Base-by-base conservation (phyloP, 495 filamentous ascomycete species). In the Penicillium robsamsonii region DNA sequence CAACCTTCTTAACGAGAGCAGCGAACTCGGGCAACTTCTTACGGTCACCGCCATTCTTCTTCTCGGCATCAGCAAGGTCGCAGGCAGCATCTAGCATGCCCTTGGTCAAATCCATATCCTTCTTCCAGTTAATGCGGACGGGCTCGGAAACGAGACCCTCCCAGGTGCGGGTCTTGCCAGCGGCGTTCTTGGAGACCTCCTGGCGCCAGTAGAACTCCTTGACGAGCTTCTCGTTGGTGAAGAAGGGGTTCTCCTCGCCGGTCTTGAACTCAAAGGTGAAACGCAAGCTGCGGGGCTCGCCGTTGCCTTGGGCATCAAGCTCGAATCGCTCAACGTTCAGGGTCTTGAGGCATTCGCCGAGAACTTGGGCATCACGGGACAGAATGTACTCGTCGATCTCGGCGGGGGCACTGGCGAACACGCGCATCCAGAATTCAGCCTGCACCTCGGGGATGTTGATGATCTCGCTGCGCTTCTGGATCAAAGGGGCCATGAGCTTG, bases 161-260 rank as follows among this genome's bases (percentile, higher is more conserved):
- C 78, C 82, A 88, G 56, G 59, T 61, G 30, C 83, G 84, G 62
- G 84, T 82, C 63, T 80, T 81, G 38, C 73, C 69, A 58, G 55
- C 66, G 37, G 64, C 25, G 27, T 60, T 70, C 56, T 64, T 67
- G 61, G 62, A 48, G 43, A 70, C 56, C 51, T 74, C 73, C 68
- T 79, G 79, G 59, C 91, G 85, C 75, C 83, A 88, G 84, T 87
- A 92, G 71, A 96, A 93, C 63, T 87, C 87, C 85, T 97, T 97
- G 70, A 90, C 88, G 41, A 97, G 73, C 53, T 85, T 81, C 38
- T 70, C 68, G 70, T 96, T 80, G 58, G 82, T 77, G 67, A 96
- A 93, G 72, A 83, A 85, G 13, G 86, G 80, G 72, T 96, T 96
- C 76, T 70, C 59, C 53, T 75, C 68, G 63, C 66, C 69, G 58